These are phyloP conservation scores for Pigoraptor vietnamica DNA, from an alignment of 78 protist species.

Conservation along the genomic window DNA sequence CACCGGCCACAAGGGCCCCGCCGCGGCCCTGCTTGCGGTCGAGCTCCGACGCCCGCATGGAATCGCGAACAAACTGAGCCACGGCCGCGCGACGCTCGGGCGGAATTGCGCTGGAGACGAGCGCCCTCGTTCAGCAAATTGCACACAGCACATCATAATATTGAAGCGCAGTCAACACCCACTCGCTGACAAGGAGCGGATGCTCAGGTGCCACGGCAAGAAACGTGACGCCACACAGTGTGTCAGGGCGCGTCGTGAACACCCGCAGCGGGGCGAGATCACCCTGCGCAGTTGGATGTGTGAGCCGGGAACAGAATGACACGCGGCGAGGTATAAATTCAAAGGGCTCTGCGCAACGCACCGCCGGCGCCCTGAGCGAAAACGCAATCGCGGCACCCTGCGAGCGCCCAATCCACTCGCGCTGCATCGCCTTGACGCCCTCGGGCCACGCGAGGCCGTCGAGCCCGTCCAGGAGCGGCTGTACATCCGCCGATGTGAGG, in stretches of 20 bases:
- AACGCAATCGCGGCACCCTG: conserved; percentile 55
- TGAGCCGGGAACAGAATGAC: not conserved
- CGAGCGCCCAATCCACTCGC: conserved; percentile 82
- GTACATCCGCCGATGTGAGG: not conserved
- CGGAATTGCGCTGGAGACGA: too few species aligned
- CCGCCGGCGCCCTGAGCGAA: not conserved
- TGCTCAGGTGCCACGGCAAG: conserved; percentile 51
- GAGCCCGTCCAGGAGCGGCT: conserved; percentile 43
- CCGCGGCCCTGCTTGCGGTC: too few species aligned
- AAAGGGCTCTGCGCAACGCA: not conserved
- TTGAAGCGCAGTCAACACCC: not conserved
- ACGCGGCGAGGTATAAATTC: not conserved
- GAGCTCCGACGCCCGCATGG: too few species aligned
- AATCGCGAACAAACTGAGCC: too few species aligned
- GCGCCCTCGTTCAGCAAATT: too few species aligned
- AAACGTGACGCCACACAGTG: conserved; percentile 68
- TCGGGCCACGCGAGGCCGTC: conserved; percentile 74
- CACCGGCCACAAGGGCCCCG: too few species aligned
- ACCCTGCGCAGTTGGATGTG: not conserved
- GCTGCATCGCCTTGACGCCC: conserved; percentile 73
- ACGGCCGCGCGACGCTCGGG: too few species aligned
- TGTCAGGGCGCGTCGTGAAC: conserved; percentile 83
- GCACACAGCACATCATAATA: not conserved
- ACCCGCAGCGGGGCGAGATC: conserved; percentile 20
- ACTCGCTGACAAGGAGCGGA: not conserved